These are phyloP conservation scores for Triangularia setosa DNA, from an alignment of 2,329 filamentous ascomycete genomes.

Conservation along the genomic window DNA sequence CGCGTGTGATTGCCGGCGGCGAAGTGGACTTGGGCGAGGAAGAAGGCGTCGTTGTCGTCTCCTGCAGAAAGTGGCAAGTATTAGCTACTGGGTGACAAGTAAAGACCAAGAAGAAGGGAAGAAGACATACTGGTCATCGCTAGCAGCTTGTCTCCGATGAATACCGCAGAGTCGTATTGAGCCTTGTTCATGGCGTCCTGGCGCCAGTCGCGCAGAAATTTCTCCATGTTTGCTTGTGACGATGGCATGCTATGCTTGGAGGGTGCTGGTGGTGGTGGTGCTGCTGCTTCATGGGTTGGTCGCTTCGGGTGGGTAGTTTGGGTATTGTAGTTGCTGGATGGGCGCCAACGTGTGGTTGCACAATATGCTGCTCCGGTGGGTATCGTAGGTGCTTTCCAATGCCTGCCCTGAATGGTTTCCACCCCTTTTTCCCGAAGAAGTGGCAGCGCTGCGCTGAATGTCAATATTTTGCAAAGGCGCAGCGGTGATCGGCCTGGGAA, in stretches of 20 bases:
- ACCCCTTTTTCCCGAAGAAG: no score
- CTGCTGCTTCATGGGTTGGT: background rate
- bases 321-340: background rate
- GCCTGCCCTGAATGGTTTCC: background rate
- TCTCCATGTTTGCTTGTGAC: conserved; percentile 64
- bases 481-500: background rate
- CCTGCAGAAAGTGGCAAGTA: no score
- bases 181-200: conserved; percentile 94
- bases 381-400: background rate
- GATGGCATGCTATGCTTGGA: conserved; percentile 17
- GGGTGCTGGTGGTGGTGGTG: background rate
- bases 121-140: conserved; percentile 74
- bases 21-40: conserved; percentile 98
- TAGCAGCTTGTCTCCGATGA: conserved; percentile 93
- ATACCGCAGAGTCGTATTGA: conserved; percentile 94
- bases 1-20: conserved; percentile 91
- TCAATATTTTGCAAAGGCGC: background rate
- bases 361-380: no score
- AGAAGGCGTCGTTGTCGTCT: conserved; percentile 90
- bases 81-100: no score
- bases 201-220: conserved; percentile 88
- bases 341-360: background rate
- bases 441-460: no score
- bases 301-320: background rate
- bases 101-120: conserved; percentile 5